phyloP scores from a whole-genome alignment of 768 basidiomycete species.

The Gelatoporia subvermispora region DNA sequence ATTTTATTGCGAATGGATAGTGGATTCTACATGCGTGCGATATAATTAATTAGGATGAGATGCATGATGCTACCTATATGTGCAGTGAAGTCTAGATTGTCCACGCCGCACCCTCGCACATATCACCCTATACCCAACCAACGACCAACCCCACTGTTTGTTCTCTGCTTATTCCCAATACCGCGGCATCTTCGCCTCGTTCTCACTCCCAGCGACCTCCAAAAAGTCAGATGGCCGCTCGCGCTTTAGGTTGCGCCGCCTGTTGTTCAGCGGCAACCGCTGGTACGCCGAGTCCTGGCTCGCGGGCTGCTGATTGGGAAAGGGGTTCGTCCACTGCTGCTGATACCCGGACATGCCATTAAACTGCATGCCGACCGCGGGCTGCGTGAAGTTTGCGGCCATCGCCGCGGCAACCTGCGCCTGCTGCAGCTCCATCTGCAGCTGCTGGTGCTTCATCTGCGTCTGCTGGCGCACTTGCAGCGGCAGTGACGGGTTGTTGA shows the following conservation, averaged over 20 bases:
- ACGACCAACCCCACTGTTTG: neutral
- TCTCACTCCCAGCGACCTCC: slow-evolving; percentile 57
- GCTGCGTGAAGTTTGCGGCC: slow-evolving; percentile 33
- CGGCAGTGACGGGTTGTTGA: slow-evolving; percentile 75
- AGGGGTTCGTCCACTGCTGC: slow-evolving; percentile 46
- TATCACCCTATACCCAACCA: neutral
- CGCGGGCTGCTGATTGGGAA: slow-evolving; percentile 58
- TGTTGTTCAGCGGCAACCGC: slow-evolving; percentile 74
- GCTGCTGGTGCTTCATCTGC: slow-evolving; percentile 77
- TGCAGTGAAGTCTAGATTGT: neutral
- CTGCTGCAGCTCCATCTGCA: slow-evolving; percentile 75
- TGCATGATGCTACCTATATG: slow-evolving; percentile 1
- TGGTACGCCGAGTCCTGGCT: slow-evolving; percentile 85
- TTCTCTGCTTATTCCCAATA: slow-evolving; percentile 65
- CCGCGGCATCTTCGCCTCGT: slow-evolving; percentile 59
- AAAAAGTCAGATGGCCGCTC: slow-evolving; percentile 83
- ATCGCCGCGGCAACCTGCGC: slow-evolving; percentile 70
- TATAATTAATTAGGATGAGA: neutral
- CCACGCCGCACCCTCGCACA: neutral
- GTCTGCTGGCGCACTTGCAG: slow-evolving; percentile 70
- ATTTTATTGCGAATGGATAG: slow-evolving; percentile 1
- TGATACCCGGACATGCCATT: slow-evolving; percentile 38
- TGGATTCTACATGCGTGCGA: slow-evolving; percentile 5
- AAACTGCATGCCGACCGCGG: slow-evolving; percentile 40
- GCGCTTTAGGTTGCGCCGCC: slow-evolving; percentile 71